Conservation (phyloP, 305 asterid genomes). For the Caryopteris hybrid region DNA sequence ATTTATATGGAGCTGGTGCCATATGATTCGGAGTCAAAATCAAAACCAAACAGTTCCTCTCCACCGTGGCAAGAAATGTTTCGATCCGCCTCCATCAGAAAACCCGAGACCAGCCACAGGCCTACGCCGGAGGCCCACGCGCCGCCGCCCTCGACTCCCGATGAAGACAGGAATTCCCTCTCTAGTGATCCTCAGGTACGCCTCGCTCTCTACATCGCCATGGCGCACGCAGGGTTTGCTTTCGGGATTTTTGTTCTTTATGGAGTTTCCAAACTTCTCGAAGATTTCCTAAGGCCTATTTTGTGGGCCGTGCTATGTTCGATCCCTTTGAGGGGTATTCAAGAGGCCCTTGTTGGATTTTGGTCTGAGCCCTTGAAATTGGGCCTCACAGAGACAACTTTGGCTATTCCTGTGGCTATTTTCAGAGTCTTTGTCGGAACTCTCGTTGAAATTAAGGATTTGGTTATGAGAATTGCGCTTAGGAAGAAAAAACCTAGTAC, state of each 20-base stretch:
- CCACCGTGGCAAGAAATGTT: constrained; percentile 96
- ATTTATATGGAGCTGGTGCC: constrained; percentile 61
- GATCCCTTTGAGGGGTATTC: constrained; percentile 82
- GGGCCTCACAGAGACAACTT: constrained; percentile 84
- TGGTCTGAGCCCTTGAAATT: constrained; percentile 85
- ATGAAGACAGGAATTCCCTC: constrained; percentile 24
- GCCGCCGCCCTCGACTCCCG: constrained; percentile 19
- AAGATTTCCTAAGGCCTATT: constrained; percentile 76
- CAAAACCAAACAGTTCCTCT: constrained; percentile 36
- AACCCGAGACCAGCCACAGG: constrained; percentile 45
- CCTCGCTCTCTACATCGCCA: constrained; percentile 87
- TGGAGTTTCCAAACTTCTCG: constrained; percentile 73
- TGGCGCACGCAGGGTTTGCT: constrained; percentile 94
- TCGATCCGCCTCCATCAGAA: constrained; percentile 81
- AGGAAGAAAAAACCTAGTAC: constrained; percentile 38
- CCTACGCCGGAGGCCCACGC: constrained; percentile 23
- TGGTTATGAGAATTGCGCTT: constrained; percentile 34
- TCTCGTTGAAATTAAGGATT: constrained; percentile 63
- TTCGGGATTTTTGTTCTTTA: constrained; percentile 57
- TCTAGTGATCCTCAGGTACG: constrained; percentile 86
- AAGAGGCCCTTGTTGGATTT: constrained; percentile 74
- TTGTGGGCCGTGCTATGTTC: constrained; percentile 94
- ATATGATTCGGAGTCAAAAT: constrained; percentile 50
- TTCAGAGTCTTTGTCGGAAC: constrained; percentile 77
- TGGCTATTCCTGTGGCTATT: constrained; percentile 80